Evolutionary conservation across 805 yeast genomes (phyloP), one percentile per base, ranked within the genome.

Genomic region (Metschnikowia santaceciliae): DNA sequence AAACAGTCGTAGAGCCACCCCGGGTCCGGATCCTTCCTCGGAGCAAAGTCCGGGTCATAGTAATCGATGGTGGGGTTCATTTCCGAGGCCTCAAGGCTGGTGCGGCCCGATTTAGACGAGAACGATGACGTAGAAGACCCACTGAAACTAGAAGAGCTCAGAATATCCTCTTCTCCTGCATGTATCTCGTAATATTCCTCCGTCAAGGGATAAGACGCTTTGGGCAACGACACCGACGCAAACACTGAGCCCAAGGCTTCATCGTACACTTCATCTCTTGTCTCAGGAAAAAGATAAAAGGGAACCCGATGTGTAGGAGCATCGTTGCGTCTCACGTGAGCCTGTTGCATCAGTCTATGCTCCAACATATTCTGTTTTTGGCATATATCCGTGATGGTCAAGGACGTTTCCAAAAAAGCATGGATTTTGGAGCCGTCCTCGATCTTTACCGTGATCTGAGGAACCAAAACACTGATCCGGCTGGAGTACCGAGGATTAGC

Each of bases 291-390:
- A 7, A 92, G 64, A 30, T 92, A 65, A 63, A 90, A 91, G 0
- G 94, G 84, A 19, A 83, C 72, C 49, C 99, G 69, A 57, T 89
- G 94, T 54, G 82, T 90, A 0, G 96, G 90, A 0, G 88, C 86
- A 72, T 94, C 99, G 59, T 89, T 87, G 6, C 71, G 56, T 17
- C 79, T 69, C 1, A 91, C 67, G 64, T 88, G 96, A 2, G 73
- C 71, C 47, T 83, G 83, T 63, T 91, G 97, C 17, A 68, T 60
- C 8, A 62, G 60, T 47, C 81, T 67, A 40, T 79, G 77, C 11
- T 75, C 74, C 0, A 63, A 64, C 54, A 76, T 77, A 52, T 80
- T 71, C 11, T 70, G 66, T 49, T 79, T 80, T 51, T 80, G 83
- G 20, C 76, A 69, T 55, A 90, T 84, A 53, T 83, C 77, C 2